These are phyloP conservation scores for Ustilago shanxiensis DNA, from an alignment of 1,284 basidiomycete genomes.

Conservation along the genomic window DNA sequence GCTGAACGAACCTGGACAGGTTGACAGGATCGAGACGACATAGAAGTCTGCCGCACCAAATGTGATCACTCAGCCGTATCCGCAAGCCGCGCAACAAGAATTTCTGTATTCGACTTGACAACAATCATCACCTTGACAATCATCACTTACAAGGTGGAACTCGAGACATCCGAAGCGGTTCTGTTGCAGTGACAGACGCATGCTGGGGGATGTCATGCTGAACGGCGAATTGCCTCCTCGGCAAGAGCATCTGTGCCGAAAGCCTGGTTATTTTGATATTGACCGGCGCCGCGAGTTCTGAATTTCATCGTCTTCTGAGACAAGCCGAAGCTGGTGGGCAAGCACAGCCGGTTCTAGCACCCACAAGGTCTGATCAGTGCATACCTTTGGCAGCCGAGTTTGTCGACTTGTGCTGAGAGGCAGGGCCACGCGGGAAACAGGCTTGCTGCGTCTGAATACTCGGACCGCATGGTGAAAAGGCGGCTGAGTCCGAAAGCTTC, in stretches of 20 bases:
- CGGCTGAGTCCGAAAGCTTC: conserved; percentile 1
- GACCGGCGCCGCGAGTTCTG: conserved; percentile 11
- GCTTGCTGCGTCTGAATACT: background rate
- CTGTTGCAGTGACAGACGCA: background rate
- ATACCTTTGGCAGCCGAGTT: too few relatives aligned
- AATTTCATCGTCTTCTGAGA: too few relatives aligned
- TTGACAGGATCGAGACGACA: too few relatives aligned
- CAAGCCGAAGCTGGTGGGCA: too few relatives aligned
- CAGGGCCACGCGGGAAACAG: background rate
- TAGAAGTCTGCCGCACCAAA: too few relatives aligned
- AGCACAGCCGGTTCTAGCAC: too few relatives aligned
- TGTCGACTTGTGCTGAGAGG: background rate
- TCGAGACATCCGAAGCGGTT: background rate
- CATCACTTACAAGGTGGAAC: background rate
- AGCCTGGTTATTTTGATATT: background rate
- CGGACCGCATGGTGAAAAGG: background rate
- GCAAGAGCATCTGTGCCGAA: conserved; percentile 6
- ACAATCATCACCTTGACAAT: too few relatives aligned
- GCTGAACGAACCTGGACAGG: too few relatives aligned
- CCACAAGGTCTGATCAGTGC: too few relatives aligned
- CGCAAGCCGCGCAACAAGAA: too few relatives aligned
- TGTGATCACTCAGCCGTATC: too few relatives aligned
- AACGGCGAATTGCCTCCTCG: background rate
- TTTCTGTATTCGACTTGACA: too few relatives aligned
- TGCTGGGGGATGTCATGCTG: background rate